Percentiles rank a stretch among this genome's conserved stretches.
Conservation (phyloP, 2,329 filamentous ascomycete species). For the Penicillium sp. region DNA sequence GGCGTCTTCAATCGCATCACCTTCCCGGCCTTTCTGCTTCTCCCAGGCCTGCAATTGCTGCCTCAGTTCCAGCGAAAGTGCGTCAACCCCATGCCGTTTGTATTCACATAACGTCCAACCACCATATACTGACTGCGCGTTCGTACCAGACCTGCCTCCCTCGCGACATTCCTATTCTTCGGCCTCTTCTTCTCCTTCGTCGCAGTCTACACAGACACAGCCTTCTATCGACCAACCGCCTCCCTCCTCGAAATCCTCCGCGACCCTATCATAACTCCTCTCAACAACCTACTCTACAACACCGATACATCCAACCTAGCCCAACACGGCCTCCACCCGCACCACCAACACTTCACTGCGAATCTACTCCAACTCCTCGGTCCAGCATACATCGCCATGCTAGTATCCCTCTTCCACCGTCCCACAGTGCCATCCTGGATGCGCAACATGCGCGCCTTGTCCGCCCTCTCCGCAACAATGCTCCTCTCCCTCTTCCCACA, state of each 20-base stretch:
- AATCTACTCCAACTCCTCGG: conserved; percentile 71
- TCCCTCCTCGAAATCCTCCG: conserved; percentile 43
- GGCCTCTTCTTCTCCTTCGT: conserved; percentile 65
- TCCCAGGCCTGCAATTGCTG: conserved; percentile 77
- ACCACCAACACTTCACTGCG: conserved; percentile 69
- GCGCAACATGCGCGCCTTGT: conserved; percentile 41
- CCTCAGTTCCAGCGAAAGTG: conserved; percentile 81
- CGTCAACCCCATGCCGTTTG: conserved; percentile 29
- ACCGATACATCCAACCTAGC: conserved; percentile 66
- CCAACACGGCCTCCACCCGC: conserved; percentile 71
- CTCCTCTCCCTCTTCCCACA: conserved; percentile 48
- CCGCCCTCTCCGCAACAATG: conserved; percentile 43
- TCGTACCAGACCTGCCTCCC: conserved; percentile 49
- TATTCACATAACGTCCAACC: conserved; percentile 4
- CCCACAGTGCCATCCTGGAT: conserved; percentile 31
- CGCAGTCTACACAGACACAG: conserved; percentile 78
- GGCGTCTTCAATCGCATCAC: conserved; percentile 96
- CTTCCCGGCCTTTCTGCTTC: conserved; percentile 85
- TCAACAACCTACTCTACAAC: conserved; percentile 77
- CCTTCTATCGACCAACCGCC: conserved; percentile 61
- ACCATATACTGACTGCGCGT: conserved; percentile 8
- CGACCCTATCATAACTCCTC: conserved; percentile 66
- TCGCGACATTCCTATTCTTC: conserved; percentile 62
- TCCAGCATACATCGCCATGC: conserved; percentile 58
- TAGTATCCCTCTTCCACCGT: conserved; percentile 48